Base-by-base conservation (phyloP, 2,329 filamentous ascomycete genomes). In the Sordariomycetes sp. region DNA sequence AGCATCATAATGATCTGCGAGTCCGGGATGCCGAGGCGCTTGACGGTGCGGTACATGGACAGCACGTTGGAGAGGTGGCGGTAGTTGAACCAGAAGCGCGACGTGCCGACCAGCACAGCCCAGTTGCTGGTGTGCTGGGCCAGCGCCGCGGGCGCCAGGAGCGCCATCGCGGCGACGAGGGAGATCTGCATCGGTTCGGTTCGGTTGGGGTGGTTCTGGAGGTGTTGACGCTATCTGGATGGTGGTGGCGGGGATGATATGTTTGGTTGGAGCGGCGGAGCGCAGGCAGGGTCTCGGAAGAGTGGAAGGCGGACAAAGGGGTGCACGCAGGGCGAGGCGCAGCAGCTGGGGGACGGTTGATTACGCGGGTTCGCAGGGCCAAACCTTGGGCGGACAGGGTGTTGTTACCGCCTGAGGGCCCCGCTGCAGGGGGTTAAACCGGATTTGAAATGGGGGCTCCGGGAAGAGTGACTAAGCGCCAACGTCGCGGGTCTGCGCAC, bases 31-130 rank as follows among this genome's bases (percentile, higher is more conserved):
- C 94, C 94, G 43, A 99, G 85, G 14, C 94, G 89, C 77, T 99
- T 99, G 62, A 99, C 94, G 59, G 94, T 99, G 60, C 94, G 90
- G 75, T 99, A 99, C 62, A 99, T 86, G 60, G 93, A 97, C 61
- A 99, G 85, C 20, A 96, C 94, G 75, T 99, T 99, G 72, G 94
- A 92, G 57, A 99, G 87, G 72, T 99, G 94, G 59, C 94, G 89
- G 74, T 99, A 99, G 76, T 99, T 99, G 85, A 99, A 99, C 94
- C 94, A 99, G 80, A 99, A 99, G 58, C 94, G 89, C 57, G 94
- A 99, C 6, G 94, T 99, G 63, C 89, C 94, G 60, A 99, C 94
- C n/a, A 99, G 86, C 61, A 99, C 94, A 11, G 94, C 94, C 94
- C 94, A 99, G 75, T 99, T 99, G 70, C 90, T 97, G 18, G 94